Evolutionary conservation across 352 stramenopile genomes (phyloP), one percentile per base, ranked within the genome.

Genomic region (Saprolegnia parasitica): DNA sequence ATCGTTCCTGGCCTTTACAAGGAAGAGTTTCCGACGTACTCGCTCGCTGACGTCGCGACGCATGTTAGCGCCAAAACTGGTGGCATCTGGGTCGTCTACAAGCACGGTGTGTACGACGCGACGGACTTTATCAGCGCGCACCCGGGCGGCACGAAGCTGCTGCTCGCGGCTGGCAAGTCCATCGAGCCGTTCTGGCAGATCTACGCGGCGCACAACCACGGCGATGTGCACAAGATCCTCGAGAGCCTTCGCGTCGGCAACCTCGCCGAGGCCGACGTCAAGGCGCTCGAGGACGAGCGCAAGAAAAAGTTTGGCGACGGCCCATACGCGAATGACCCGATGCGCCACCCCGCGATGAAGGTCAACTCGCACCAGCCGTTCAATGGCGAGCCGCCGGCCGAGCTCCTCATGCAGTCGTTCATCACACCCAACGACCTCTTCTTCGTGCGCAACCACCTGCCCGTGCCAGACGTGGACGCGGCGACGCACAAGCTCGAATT

Each of bases 381-480:
- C 76, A 99, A 98, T 75, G 91, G 93, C 0, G 96, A 99, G 80
- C 89, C 95, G 5, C 95, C 96, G 10, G 70, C 81, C 2, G 83
- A 96, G 70, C 75, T 99, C 42, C 79, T 99, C 21, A 96, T 96
- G 56, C 74, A 97, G 72, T 89, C 81, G 56, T 99, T 98, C 73
- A 90, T 98, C 68, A 99, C 97, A 11, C 96, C 97, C 5, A 96
- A 94, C 71, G 89, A 97, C 5, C 74, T 99, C 13, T 99, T 98
- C 78, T 99, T 98, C 74, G 96, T 98, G 71, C 81, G 97, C 5
- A 97, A 99, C 82, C 97, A 99, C 77, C 84, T 99, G 71, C 96
- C 97, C 1, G 97, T 99, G 1, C 97, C 97, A 0, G 73, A 96
- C 10, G 77, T 96, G 23, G 78, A 93, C 52, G 67, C 74, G 5